Conservation (phyloP, 2,329 filamentous ascomycete genomes). For the Penicillium sp. region DNA sequence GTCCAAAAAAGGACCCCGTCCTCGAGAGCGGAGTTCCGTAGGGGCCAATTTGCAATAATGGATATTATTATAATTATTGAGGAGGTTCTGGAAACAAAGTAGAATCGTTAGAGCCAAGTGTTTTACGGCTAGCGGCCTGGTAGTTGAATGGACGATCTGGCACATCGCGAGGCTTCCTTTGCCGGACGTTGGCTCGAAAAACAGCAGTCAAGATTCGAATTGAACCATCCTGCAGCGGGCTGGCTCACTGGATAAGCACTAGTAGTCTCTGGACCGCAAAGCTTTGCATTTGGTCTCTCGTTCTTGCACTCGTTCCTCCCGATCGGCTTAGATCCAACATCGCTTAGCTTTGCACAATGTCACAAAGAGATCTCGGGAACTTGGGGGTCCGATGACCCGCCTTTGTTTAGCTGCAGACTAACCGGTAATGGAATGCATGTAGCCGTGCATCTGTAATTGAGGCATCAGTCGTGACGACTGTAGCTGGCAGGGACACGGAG, state of each 20-base stretch:
- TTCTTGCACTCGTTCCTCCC: not conserved
- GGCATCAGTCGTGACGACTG: not conserved
- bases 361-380: slow-evolving; percentile 16
- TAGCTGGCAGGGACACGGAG: not conserved
- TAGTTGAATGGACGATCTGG: not conserved
- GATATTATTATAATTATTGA: not conserved
- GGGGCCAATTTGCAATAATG: not conserved
- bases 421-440: not conserved
- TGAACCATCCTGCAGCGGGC: not conserved
- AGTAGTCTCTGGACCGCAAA: not conserved
- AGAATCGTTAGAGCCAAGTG: not conserved
- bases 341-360: slow-evolving; percentile 16
- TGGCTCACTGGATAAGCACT: not conserved
- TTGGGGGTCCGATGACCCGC: slow-evolving; percentile 11
- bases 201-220: not conserved
- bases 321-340: not conserved
- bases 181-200: too few relatives aligned
- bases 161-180: not conserved
- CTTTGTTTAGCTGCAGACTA: not conserved
- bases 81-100: not conserved
- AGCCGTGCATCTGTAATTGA: slow-evolving; percentile 1
- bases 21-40: not conserved
- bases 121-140: not conserved
- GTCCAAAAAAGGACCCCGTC: not conserved
- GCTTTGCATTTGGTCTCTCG: not conserved